A percentile compares a stretch with the other conserved stretches of the same genome.
These are phyloP conservation scores for Biscogniauxia sp. DNA, from an alignment of 2,329 filamentous ascomycete species.

Conservation along the genomic window DNA sequence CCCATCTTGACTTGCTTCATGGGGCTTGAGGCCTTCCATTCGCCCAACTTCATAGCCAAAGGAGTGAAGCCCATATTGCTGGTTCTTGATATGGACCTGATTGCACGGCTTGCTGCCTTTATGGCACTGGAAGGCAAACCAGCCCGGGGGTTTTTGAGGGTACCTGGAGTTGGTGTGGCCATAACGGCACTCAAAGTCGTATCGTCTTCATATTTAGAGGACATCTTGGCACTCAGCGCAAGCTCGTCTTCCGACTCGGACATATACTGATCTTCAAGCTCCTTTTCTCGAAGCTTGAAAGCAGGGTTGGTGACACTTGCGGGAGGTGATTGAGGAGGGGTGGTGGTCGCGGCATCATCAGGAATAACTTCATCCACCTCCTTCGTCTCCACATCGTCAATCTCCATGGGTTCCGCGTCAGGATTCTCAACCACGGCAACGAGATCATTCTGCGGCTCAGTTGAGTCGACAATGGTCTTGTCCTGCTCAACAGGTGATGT, in stretches of 20 bases:
- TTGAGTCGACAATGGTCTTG: slow-evolving; percentile 3
- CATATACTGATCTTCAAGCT: slow-evolving; percentile 41
- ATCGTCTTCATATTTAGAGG: slow-evolving; percentile 24
- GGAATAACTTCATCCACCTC: slow-evolving; percentile 10
- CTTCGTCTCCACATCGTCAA: slow-evolving; percentile 29
- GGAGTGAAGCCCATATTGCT: slow-evolving; percentile 59
- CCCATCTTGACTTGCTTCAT: slow-evolving; percentile 32
- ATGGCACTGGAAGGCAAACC: slow-evolving; percentile 25
- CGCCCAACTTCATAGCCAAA: slow-evolving; percentile 57
- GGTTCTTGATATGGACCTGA: slow-evolving; percentile 29
- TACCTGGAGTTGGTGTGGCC: slow-evolving; percentile 42
- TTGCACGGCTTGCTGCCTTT: slow-evolving; percentile 29
- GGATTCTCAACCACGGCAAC: slow-evolving; percentile 7
- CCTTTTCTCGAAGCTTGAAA: slow-evolving; percentile 49
- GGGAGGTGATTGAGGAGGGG: slow-evolving; percentile 31
- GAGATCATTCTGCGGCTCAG: slow-evolving; percentile 3
- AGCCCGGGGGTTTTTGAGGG: slow-evolving; percentile 21
- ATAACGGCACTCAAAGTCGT: slow-evolving; percentile 32
- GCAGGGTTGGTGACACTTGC: slow-evolving; percentile 25
- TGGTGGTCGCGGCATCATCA: slow-evolving; percentile 19
- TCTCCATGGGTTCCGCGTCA: slow-evolving; percentile 21
- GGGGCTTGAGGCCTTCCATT: slow-evolving; percentile 63
- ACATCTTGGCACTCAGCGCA: slow-evolving; percentile 31
- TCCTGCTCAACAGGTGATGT: slow-evolving; percentile 4
- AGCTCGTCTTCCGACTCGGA: slow-evolving; percentile 58